These are phyloP conservation scores for Phytophthora citricola DNA, from an alignment of 352 stramenopile species.

Conservation along the genomic window DNA sequence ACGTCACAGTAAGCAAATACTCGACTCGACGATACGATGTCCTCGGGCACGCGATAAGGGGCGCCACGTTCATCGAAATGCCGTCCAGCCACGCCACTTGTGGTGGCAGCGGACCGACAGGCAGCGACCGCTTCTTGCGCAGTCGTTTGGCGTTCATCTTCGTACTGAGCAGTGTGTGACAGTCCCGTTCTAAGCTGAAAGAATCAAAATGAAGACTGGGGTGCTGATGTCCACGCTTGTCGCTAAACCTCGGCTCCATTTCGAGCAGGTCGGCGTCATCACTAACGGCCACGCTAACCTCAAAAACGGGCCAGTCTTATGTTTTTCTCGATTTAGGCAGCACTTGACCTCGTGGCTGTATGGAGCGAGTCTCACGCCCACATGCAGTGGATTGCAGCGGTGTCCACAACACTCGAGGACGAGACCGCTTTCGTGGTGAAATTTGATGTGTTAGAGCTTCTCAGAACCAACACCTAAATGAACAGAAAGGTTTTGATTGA, in stretches of 20 bases:
- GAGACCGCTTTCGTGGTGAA: not conserved
- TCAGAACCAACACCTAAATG: not conserved
- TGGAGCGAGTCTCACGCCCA: constrained; percentile 14
- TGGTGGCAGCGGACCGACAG: constrained; percentile 18
- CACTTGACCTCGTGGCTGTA: not conserved
- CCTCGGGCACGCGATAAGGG: constrained; percentile 18
- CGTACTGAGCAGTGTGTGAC: not conserved
- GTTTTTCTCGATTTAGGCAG: constrained; percentile 20
- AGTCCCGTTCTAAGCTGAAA: constrained; percentile 4
- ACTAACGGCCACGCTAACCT: constrained; percentile 16
- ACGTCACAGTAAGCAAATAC: constrained; percentile 42
- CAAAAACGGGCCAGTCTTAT: constrained; percentile 23
- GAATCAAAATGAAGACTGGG: constrained; percentile 25
- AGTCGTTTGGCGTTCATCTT: constrained; percentile 28
- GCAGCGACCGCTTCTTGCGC: constrained; percentile 32
- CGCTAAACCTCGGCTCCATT: constrained; percentile 10
- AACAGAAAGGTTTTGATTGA: constrained; percentile 12
- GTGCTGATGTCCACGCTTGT: constrained; percentile 5
- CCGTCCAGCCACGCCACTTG: constrained; percentile 39
- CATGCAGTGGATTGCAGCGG: constrained; percentile 11
- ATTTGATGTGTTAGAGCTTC: constrained; percentile 4
- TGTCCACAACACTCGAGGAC: constrained; percentile 8
- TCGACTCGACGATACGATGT: constrained; percentile 30
- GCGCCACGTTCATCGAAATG: constrained; percentile 37
- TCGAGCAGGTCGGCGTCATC: constrained; percentile 15